Percentiles rank a stretch among this genome's conserved stretches.
Evolutionary conservation across 2,329 filamentous ascomycete species (phyloP).

Genomic region (Neonectria magnoliae): DNA sequence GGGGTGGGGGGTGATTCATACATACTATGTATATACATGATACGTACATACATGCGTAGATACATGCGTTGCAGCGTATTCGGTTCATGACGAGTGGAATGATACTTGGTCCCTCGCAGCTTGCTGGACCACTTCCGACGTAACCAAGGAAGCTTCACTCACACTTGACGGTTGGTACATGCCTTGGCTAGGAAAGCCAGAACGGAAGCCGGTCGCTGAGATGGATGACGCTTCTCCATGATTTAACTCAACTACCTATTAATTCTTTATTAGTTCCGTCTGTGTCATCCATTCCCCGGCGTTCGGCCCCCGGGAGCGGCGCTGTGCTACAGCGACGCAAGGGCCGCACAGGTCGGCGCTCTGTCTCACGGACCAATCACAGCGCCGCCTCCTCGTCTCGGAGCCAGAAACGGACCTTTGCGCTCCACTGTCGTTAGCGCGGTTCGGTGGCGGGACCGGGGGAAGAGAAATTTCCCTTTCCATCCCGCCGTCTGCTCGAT

Average conservation of each 20-base stretch:
- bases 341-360: slow-evolving; percentile 5
- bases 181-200: not conserved
- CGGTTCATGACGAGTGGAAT: slow-evolving; percentile 6
- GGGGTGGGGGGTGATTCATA: not conserved
- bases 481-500: not conserved
- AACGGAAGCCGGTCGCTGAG: not conserved
- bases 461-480: slow-evolving; percentile 35
- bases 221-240: not conserved
- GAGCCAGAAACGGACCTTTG: slow-evolving; percentile 37
- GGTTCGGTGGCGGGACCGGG: slow-evolving; percentile 21
- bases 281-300: slow-evolving; percentile 19
- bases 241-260: not conserved
- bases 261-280: not conserved
- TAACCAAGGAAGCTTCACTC: not conserved
- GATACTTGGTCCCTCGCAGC: not conserved
- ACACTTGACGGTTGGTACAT: too few relatives aligned
- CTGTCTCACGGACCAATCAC: slow-evolving; percentile 31
- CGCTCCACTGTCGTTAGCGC: slow-evolving; percentile 7
- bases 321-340: slow-evolving; percentile 15
- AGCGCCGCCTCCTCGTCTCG: slow-evolving; percentile 20
- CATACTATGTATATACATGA: too few relatives aligned
- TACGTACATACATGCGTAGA: too few relatives aligned
- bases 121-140: slow-evolving; percentile 13
- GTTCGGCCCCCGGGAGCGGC: slow-evolving; percentile 42
- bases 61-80: too few relatives aligned